Conservation (phyloP, 148 eudicot genomes). For the Selenicereus undatus region DNA sequence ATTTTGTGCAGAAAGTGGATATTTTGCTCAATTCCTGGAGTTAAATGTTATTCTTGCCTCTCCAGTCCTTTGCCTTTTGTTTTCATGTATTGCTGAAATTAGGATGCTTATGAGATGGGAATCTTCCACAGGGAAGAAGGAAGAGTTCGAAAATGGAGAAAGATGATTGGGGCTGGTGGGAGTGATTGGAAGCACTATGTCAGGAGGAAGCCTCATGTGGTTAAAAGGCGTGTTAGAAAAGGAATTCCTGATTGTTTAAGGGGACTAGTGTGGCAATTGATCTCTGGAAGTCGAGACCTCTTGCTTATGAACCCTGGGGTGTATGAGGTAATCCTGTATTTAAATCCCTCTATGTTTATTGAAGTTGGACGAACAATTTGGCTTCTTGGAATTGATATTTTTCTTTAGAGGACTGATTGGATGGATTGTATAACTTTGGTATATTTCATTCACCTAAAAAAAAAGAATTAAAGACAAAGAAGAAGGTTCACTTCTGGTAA, state of each 20-base stretch:
- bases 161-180: constrained; percentile 98
- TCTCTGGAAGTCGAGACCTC: constrained; percentile 97
- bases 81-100: background rate
- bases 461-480: background rate
- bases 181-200: constrained; percentile 95
- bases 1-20: background rate
- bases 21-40: background rate
- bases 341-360: background rate
- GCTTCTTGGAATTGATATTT: constrained; percentile 10
- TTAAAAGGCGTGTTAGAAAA: constrained; percentile 87
- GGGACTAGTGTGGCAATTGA: constrained; percentile 97
- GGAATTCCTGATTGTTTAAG: constrained; percentile 98
- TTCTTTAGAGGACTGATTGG: background rate
- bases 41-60: background rate
- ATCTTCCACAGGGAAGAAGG: constrained; percentile 76
- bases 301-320: constrained; percentile 97
- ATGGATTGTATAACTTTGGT: background rate
- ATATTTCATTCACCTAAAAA: background rate
- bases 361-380: background rate
- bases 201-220: constrained; percentile 82
- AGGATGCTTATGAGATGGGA: constrained; percentile 19
- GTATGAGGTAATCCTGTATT: constrained; percentile 58
- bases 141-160: constrained; percentile 91
- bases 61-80: background rate
- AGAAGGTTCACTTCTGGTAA: background rate